Conservation (phyloP, 1,284 basidiomycete genomes). For the Vanrija pseudolonga region DNA sequence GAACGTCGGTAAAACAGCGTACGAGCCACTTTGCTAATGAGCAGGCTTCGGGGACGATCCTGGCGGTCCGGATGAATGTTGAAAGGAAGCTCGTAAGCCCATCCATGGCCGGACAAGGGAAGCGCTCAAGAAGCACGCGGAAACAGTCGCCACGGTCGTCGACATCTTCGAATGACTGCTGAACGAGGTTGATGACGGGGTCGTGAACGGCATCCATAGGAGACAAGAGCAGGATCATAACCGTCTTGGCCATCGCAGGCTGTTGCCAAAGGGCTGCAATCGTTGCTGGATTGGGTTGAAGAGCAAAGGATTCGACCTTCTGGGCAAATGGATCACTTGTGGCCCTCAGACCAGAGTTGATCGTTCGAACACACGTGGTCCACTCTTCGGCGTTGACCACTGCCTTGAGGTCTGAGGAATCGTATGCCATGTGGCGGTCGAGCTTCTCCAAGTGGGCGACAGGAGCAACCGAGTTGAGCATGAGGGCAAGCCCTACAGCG, state of each 20-base stretch:
- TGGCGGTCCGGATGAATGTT: conserved; percentile 63
- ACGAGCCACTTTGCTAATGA: conserved; percentile 80
- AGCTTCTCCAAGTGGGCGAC: conserved; percentile 66
- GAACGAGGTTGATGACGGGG: conserved; percentile 68
- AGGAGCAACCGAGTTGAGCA: conserved; percentile 59
- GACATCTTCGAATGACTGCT: conserved; percentile 78
- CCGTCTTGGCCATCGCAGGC: conserved; percentile 53
- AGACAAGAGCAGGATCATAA: conserved; percentile 70
- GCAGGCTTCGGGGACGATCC: conserved; percentile 73
- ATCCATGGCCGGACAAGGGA: conserved; percentile 62
- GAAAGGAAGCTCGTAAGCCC: conserved; percentile 66
- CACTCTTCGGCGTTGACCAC: conserved; percentile 41
- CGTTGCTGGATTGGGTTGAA: conserved; percentile 53
- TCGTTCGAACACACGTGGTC: conserved; percentile 37
- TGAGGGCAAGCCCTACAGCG: conserved; percentile 56
- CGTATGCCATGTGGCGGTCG: conserved; percentile 41
- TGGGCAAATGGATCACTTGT: conserved; percentile 63
- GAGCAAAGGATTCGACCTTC: conserved; percentile 60
- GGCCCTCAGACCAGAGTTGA: conserved; percentile 60
- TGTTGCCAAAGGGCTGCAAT: conserved; percentile 57
- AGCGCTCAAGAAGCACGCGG: conserved; percentile 64
- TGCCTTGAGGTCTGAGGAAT: conserved; percentile 30
- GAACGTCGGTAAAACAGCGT: conserved; percentile 81
- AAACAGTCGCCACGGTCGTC: conserved; percentile 83
- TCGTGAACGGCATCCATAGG: conserved; percentile 69